A percentile compares a stretch with the other conserved stretches of the same genome.
These are phyloP conservation scores for Hymenoscyphus salicellus DNA, from an alignment of 2,329 filamentous ascomycete species.

Conservation along the genomic window DNA sequence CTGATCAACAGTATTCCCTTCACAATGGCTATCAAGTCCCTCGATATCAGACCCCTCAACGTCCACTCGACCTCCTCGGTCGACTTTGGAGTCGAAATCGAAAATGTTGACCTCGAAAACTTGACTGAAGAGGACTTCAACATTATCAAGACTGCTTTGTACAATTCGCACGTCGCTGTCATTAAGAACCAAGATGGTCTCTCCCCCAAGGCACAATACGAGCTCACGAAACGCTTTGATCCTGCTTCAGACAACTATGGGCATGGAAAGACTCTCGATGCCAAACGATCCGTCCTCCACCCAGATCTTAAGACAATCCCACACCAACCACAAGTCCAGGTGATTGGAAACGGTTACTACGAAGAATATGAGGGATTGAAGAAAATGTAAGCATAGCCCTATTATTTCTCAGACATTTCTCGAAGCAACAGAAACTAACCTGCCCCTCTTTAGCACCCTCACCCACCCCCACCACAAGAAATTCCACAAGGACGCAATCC, in stretches of 20 bases:
- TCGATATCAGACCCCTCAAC: constrained; percentile 30
- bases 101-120: constrained; percentile 58
- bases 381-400: constrained; percentile 45
- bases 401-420: not conserved
- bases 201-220: constrained; percentile 68
- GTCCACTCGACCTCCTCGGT: constrained; percentile 37
- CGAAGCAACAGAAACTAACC: not conserved
- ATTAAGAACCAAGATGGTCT: constrained; percentile 65
- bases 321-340: constrained; percentile 75
- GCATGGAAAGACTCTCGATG: constrained; percentile 71
- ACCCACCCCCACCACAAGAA: constrained; percentile 75
- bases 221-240: constrained; percentile 72
- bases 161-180: constrained; percentile 65
- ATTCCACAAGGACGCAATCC: constrained; percentile 66
- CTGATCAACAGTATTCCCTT: not conserved
- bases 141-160: constrained; percentile 62
- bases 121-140: constrained; percentile 63
- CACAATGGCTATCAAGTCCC: constrained; percentile 34
- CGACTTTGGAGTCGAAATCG: constrained; percentile 60
- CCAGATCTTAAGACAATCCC: constrained; percentile 79
- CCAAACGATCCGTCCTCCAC: constrained; percentile 61
- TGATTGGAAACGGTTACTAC: constrained; percentile 74
- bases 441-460: constrained; percentile 42
- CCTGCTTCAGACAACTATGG: constrained; percentile 64
- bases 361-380: constrained; percentile 67